Base-by-base conservation (phyloP, 805 yeast species). In the Kazachstania bromeliacearum region DNA sequence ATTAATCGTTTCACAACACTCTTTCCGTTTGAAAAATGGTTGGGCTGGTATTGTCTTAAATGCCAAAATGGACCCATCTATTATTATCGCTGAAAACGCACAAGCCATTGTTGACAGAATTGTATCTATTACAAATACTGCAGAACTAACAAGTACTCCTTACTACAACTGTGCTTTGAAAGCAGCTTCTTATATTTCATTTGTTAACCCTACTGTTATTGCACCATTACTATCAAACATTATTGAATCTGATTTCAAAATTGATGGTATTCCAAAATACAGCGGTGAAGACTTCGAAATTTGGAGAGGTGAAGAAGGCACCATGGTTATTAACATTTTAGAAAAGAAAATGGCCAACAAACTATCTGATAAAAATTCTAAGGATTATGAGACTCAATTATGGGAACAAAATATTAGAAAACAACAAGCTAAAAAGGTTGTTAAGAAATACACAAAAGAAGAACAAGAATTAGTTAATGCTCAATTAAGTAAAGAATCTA, bases 391-490 rank as follows among this genome's bases (percentile, higher is more conserved):
- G 48, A 81, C 88, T 2, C 63, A 73, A 40, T 77, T 84, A 55
- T 89, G 97, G 97, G 98, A 92, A 53, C 87, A 79, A 46, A 72
- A 73, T 35, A 71, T 92, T 22, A 75, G 89, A 48, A 75, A 76
- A 43, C 89, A 85, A 50, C 66, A 87, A 25, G 77, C 80, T 1
- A 67, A 68, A 36, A 71, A 43, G 46, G 53, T n/a, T 51, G 40
- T 36, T 9, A 77, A 70, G 58, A 82, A 81, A 50, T 63, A 79
- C 28, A 70, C 94, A 3, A 79, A 76, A 44, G 96, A 88, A 51
- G 95, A 92, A 41, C 82, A 75, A 42, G 63, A 51, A 0, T 53
- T 72, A 35, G 77, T 83, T 2, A 70, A 70, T 31, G 74, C 71
- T 31, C 89, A 85, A 50, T 46, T 87, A 15, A 63, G 57, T 0